Conservation (phyloP, 2,329 filamentous ascomycete species). For the Lecanicillium sp. region DNA sequence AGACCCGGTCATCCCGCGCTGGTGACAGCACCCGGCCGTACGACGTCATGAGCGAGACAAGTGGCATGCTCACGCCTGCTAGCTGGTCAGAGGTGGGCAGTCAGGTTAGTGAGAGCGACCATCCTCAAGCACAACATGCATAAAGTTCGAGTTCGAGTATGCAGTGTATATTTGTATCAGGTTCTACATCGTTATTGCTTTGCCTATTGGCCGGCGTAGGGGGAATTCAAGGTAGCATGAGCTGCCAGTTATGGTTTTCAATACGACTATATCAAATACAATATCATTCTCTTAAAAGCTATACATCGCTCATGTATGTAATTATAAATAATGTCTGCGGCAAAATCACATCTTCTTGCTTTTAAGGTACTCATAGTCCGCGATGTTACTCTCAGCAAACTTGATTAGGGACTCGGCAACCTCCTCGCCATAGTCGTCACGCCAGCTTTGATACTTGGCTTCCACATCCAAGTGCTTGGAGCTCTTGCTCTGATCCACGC, state of each 20-base stretch:
- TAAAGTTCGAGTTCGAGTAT: not conserved
- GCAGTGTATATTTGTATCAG: not conserved
- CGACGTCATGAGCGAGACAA: conserved; percentile 55
- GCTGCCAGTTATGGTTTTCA: not conserved
- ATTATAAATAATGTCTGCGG: not conserved
- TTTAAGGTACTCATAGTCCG: conserved; percentile 10
- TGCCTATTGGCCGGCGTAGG: conserved; percentile 5
- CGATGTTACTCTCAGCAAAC: not conserved
- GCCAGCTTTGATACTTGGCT: conserved; percentile 5
- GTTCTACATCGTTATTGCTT: not conserved
- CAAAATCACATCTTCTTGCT: conserved; percentile 1
- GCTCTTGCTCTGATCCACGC: conserved; percentile 12
- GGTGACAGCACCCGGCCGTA: conserved; percentile 36
- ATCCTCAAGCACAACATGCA: conserved; percentile 4
- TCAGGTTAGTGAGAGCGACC: conserved; percentile 51
- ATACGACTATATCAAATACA: not conserved
- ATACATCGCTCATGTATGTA: not conserved
- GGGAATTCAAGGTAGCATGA: not conserved
- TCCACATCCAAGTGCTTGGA: not conserved
- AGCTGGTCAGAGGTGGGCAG: conserved; percentile 63
- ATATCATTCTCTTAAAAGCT: not conserved
- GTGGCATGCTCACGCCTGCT: conserved; percentile 52
- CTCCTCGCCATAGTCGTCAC: conserved; percentile 5
- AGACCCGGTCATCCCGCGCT: conserved; percentile 32
- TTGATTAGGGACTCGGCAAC: not conserved